Base-by-base conservation (phyloP, 129 eudicot genomes). In the Arctium lappa region DNA sequence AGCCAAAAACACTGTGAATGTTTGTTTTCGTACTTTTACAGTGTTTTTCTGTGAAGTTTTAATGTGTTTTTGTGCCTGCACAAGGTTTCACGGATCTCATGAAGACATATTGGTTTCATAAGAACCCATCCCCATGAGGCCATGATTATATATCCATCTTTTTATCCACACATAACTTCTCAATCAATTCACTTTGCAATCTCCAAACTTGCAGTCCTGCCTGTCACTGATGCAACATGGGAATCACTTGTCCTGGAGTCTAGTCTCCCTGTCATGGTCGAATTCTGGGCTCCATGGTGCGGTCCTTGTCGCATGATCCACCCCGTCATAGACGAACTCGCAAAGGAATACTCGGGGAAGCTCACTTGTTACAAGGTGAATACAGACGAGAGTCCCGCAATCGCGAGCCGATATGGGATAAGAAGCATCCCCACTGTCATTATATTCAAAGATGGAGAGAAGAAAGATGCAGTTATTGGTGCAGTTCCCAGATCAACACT, bases 221-320 rank as follows among this genome's bases (percentile, higher is more conserved):
- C 88, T 9, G 92, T 92, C 66, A 89, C 84, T 8, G 95, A 88
- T 74, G 79, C 85, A 42, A 56, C 82, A 9, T 94, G 97, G 97
- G 86, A 94, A 78, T 82, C 91, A 42, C 90, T 78, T 38, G 97
- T 94, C 18, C 78, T 94, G 11, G 92, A 92, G 75, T 81, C 86
- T 56, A 82, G 68, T 8, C 40, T 75, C 33, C 93, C 99, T 0
- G 97, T 95, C 34, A 46, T 95, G 84, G 99, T 95, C 53, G 99
- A 95, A 40, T 95, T 95, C 76, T 95, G 99, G 99, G 99, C 99
- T 11, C 99, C 99, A 16, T 95, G 99, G 99, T 95, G 99, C 18
- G 99, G 99, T 1, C 99, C 99, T 3, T 95, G 99, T 87, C 92
- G 94, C 65, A 95, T 95, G 93, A 91, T 95, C 85, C 97, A 88